These are phyloP conservation scores for Oryza rufipogon DNA, from an alignment of 176 grass and related monocot genomes.

Conservation along the genomic window DNA sequence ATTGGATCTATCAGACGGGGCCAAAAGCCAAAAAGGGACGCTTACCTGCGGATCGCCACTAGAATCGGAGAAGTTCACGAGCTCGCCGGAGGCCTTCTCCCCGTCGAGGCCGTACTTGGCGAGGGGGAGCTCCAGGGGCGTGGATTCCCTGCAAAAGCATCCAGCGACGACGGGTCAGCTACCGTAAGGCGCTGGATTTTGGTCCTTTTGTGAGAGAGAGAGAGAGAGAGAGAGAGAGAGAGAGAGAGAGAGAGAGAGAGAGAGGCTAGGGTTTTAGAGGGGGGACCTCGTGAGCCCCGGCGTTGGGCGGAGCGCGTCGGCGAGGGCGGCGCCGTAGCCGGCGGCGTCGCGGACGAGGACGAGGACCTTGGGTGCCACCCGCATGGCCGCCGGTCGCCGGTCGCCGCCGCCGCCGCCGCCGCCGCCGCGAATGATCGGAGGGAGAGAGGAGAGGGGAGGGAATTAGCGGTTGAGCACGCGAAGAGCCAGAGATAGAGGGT, in stretches of 20 bases:
- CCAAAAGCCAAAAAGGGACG: not conserved
- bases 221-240: too few species aligned
- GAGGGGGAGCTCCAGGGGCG: constrained; percentile 59
- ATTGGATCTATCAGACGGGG: too few species aligned
- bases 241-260: too few species aligned
- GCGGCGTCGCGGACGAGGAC: constrained; percentile 61
- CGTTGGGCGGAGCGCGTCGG: constrained; percentile 47
- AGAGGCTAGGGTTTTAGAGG: constrained; percentile 39
- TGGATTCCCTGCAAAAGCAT: constrained; percentile 54
- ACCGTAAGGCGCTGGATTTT: not conserved
- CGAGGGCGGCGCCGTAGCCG: constrained; percentile 62
- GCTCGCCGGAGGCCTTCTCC: constrained; percentile 56
- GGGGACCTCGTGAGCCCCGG: constrained; percentile 59
- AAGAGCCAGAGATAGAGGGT: too few species aligned
- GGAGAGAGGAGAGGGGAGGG: not conserved
- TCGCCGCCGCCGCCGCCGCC: too few species aligned
- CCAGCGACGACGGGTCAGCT: not conserved
- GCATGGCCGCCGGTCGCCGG: constrained; percentile 48
- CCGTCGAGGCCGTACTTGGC: constrained; percentile 52
- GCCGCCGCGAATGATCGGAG: constrained; percentile 25
- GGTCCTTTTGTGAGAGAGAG: too few species aligned
- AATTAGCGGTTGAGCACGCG: not conserved
- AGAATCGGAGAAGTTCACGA: constrained; percentile 67
- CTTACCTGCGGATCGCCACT: constrained; percentile 60
- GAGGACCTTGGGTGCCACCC: constrained; percentile 56